Base-by-base conservation (phyloP, 2,329 filamentous ascomycete genomes). In the Alternaria brassicae region DNA sequence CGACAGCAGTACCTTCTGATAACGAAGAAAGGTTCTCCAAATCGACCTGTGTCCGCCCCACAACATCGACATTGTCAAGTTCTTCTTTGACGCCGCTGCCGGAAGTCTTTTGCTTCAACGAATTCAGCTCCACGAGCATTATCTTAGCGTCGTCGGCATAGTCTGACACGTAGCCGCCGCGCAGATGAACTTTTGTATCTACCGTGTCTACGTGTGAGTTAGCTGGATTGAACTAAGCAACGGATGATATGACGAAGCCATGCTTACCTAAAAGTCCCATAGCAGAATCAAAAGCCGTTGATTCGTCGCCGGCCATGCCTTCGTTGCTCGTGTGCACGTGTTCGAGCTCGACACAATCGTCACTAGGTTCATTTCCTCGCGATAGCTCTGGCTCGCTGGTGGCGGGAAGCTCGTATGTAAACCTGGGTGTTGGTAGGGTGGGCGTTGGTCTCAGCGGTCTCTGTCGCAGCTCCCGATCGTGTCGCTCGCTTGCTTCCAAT, bases 401-500 rank as follows among this genome's bases (percentile, higher is more conserved):
- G 19, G 34, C 10, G 15, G 5, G 34, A 21, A 13, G n/a, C 23
- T 36, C 15, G 19, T 19, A 15, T n/a, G 4, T 9, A 32, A 19
- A n/a, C n/a, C 12, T 19, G 49, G 23, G 3, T n/a, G 21, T 10
- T 15, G 32, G 7, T 17, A 40, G 7, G 6, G 10, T 19, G 10
- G 57, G 49, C 10, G 19, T 41, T 15, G 39, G 25, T 50, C n/a
- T 45, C 39, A n/a, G 10, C 37, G 15, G 25, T 12, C 23, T 57
- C 10, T 39, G 51, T 13, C 12, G 55, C 25, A 37, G 48, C n/a
- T 63, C 58, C 12, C 48, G 36, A 17, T 70, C 57, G 12, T 61
- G 62, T n/a, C 61, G 61, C 36, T 58, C 58, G 2, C 64, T 65
- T 6, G 61, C 65, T 48, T 56, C 57, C 19, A 55, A 27, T 3